Base-by-base conservation (phyloP, 768 basidiomycete species). In the Lactarius quietus region DNA sequence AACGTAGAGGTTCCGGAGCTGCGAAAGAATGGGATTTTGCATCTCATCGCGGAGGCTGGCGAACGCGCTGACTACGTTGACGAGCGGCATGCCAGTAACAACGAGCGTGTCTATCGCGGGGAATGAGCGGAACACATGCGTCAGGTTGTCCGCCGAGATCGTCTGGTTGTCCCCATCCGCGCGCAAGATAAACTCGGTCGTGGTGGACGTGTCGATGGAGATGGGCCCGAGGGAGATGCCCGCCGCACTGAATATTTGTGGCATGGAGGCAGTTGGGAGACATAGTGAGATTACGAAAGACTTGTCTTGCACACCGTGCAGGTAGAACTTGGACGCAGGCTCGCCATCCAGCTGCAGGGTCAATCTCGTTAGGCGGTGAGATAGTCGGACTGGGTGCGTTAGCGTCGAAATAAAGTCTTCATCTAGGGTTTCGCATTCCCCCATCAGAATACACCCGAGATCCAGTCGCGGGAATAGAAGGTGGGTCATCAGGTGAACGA, bases 321-420 rank as follows among this genome's bases (percentile, higher is more conserved):
- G 57, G 36, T 63, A 63, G 56, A 63, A 63, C 36, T 63, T 63
- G 45, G 63, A 31, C 3, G 63, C 63, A 20, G 63, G 63, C 23
- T 63, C 57, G 45, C 63, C 63, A 35, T 63, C 57, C 6, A 63
- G 35, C 57, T 63, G 45, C 3, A 63, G 57, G 48, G 56, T 28
- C 28, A 63, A 12, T 26, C 38, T 51, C 20, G 63, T 63, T 36
- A 63, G 36, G 3, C 28, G 23, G 56, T 20, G 48, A 0, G 63
- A 58, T 6, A 63, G 63, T 36, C 33, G n/a, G 56, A 51, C 36
- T 12, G 62, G 62, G 14, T 51, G 62, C 28, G 28, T 38, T 18
- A 57, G 56, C 20, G 28, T 57, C 18, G 41, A 29, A 1, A 31
- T 52, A n/a, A 63, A 63, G 56, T 57, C 57, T 28, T 58, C 57